Conservation (phyloP, 805 yeast species). For the Dipodascus albidus region DNA sequence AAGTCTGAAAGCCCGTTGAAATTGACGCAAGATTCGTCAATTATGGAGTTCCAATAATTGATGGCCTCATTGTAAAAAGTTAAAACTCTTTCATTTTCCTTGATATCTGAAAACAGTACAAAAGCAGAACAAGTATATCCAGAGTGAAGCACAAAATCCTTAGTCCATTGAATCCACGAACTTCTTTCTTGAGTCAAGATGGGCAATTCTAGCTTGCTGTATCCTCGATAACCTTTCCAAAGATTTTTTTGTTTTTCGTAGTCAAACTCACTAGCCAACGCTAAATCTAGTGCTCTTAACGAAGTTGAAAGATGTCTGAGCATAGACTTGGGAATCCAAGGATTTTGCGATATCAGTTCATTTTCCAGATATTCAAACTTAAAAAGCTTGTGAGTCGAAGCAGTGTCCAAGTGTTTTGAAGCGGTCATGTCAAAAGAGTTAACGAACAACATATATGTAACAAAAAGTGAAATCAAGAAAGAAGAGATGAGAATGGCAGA, state of each 20-base stretch:
- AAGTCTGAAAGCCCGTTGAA: not conserved
- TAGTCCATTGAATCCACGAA: not conserved
- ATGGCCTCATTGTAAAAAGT: not conserved
- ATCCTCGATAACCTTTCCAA: not conserved
- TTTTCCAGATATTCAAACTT: not conserved
- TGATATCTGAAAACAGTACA: not conserved
- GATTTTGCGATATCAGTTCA: not conserved
- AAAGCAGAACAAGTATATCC: not conserved
- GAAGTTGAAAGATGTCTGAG: not conserved
- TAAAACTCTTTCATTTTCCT: not conserved
- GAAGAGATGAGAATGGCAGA: too few species aligned
- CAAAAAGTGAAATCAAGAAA: not conserved
- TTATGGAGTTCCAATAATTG: not conserved
- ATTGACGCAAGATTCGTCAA: not conserved
- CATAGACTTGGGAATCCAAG: not conserved
- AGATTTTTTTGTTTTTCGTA: not conserved
- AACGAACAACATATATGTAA: not conserved
- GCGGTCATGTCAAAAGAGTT: not conserved
- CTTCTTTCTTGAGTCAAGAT: not conserved
- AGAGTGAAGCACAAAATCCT: not conserved
- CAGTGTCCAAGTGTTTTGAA: not conserved
- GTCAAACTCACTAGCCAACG: not conserved
- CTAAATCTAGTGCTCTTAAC: not conserved
- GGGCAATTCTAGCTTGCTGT: not conserved
- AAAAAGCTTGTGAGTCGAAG: not conserved